Evolutionary conservation across 306 rosid genomes (phyloP), one percentile per base, ranked within the genome.

Genomic region (Cucurbita ficifolia): DNA sequence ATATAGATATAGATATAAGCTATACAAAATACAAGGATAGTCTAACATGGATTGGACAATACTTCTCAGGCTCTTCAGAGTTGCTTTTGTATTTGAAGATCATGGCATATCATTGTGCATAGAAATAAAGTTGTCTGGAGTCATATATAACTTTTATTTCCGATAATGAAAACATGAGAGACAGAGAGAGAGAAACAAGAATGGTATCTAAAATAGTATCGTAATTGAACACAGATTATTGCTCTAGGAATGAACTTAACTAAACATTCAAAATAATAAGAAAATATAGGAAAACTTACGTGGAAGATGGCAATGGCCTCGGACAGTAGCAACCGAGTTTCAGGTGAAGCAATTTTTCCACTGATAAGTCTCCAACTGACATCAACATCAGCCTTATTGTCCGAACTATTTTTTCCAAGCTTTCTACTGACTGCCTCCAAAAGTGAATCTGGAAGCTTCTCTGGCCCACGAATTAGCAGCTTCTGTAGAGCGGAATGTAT

Each of bases 241-340:
- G 57, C 14, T 46, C 56, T 12, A 1, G 49, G 14, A 75, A 56
- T 21, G 42, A 73, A 69, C 53, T 46, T 80, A 57, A 33, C 56
- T 72, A 53, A 68, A 71, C 75, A 39, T 72, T 53, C 62, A 69
- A 68, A 45, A 13, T 45, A 7, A 80, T n/a, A 49, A 24, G 42
- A 19, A 6, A 64, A 68, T 42, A 51, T 40, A 67, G 56, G 55
- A 56, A 16, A 73, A 72, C 82, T 81, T 80, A 90, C 98, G 76
- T 89, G 93, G 73, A 94, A 94, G 83, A 94, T 94, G 24, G 99
- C 83, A 53, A 89, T 82, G 53, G 94, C 99, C 80, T 89, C 87
- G 56, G 91, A 86, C 76, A 94, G 92, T 77, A 91, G 82, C 13
- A 86, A 85, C 68, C 90, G 86, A 73, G 96, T 89, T 84, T 94